Conservation (phyloP, 768 basidiomycete species). For the Russula sp. region DNA sequence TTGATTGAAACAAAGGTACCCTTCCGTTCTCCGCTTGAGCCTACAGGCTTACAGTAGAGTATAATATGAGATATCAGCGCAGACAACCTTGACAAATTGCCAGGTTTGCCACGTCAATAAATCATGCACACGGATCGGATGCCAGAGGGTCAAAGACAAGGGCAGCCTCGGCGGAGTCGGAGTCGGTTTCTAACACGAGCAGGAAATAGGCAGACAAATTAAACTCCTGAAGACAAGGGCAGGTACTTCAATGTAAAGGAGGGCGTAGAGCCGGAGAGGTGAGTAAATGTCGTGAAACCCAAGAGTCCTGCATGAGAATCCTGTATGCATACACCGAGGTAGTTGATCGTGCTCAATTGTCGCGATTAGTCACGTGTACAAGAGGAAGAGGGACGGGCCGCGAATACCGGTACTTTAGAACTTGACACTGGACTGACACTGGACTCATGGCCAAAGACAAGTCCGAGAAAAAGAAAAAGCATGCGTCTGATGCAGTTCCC, state of each 20-base stretch:
- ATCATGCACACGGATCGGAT: background rate
- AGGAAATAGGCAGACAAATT: background rate
- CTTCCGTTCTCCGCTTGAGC: background rate
- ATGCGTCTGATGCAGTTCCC: conserved; percentile 29
- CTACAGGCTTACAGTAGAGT: background rate
- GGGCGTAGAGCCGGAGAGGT: background rate
- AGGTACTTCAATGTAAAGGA: background rate
- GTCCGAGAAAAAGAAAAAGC: conserved; percentile 70
- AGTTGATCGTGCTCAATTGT: background rate
- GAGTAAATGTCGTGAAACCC: background rate
- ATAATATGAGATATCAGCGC: background rate
- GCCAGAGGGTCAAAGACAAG: background rate
- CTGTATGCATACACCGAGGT: background rate
- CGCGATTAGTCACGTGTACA: conserved; percentile 3
- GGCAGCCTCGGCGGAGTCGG: too few species aligned
- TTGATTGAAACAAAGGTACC: too few species aligned
- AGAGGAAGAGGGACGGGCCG: background rate
- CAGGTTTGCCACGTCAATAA: background rate
- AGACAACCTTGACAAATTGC: background rate
- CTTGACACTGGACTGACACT: background rate
- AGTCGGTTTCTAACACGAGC: background rate
- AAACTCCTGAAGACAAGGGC: background rate
- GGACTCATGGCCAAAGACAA: conserved; percentile 64
- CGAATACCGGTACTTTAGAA: background rate
- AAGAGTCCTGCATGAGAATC: background rate